Base-by-base conservation (phyloP, 805 yeast species). In the Dipodascopsis tothii region DNA sequence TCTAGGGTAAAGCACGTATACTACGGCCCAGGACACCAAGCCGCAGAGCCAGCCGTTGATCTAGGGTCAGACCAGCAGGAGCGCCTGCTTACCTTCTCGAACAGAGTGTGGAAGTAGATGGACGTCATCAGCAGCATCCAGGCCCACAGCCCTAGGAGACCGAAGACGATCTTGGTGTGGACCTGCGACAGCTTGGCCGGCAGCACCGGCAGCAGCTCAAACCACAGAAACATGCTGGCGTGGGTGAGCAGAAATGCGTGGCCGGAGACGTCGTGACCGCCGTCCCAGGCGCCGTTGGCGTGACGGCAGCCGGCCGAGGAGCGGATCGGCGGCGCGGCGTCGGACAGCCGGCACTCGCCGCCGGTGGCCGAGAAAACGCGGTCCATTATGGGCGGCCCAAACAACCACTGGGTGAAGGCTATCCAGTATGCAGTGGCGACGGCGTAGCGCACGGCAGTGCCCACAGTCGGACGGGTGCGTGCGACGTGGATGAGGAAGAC, bases 231-330 rank as follows among this genome's bases (percentile, higher is more conserved):
- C 43, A 81, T 59, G 23, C 81, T 73, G 5, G 84, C 71, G 46
- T 81, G 82, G 3, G 81, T 72, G 36, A 90, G 66, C 34, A 92
- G 61, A 56, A 88, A 92, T 1, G 85, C 81, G 60, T 92, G 98
- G 0, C 98, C 98, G 48, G 90, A 81, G 3, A 97, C 95, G 65
- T 92, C 98, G 59, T 86, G 95, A 0, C 98, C 98, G 0, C 95
- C 86, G 5, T 53, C 48, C 92, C 90, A 83, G 14, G 56, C 45
- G 0, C 97, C 81, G 40, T 79, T 86, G 57, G 74, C 22, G 48
- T 59, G 40, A 60, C 92, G 63, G 60, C 92, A 74, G 1, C 60
- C 53, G 1, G 68, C 60, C 0, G 77, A 66, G 16, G 68, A 55
- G 33, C 46, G 46, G 14, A 28, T 37, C n/a, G 35, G 20, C 14